Conservation (phyloP, 768 basidiomycete species). For the Suillus tomentosus region DNA sequence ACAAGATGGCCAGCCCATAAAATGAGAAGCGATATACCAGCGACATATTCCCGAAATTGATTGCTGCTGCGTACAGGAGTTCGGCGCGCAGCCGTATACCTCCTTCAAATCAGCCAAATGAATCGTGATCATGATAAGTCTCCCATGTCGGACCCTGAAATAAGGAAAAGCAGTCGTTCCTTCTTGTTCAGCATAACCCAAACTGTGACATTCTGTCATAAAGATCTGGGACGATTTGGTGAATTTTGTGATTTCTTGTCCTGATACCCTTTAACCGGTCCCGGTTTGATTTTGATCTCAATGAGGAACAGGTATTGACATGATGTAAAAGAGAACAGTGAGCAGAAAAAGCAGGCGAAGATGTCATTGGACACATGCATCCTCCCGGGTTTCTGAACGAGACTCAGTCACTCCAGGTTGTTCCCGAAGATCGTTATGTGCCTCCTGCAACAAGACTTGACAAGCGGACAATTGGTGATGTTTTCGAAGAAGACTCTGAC, state of each 20-base stretch:
- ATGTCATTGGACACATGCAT: too few relatives aligned
- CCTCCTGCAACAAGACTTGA: too few relatives aligned
- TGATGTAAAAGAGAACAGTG: background rate
- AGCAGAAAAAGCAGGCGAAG: background rate
- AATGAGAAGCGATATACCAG: background rate
- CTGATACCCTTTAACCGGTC: too few relatives aligned
- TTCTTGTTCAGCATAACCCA: background rate
- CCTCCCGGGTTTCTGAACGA: too few relatives aligned
- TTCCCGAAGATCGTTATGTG: too few relatives aligned
- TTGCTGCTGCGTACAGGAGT: background rate
- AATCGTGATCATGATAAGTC: background rate
- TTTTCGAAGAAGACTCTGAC: too few relatives aligned
- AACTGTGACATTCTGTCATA: background rate
- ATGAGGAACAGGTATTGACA: background rate
- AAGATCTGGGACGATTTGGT: background rate
- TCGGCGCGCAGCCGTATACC: background rate
- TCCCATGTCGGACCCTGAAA: background rate
- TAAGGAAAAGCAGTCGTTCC: background rate
- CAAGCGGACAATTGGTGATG: too few relatives aligned
- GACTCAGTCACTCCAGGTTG: too few relatives aligned
- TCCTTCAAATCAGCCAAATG: background rate
- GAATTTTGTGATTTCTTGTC: background rate
- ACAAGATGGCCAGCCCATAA: background rate
- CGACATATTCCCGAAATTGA: conserved; percentile 2
- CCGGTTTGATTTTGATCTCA: background rate